Evolutionary conservation across 2,329 filamentous ascomycete species (phyloP), one percentile per base, ranked within the genome.

Genomic region (Botrytis medusae): DNA sequence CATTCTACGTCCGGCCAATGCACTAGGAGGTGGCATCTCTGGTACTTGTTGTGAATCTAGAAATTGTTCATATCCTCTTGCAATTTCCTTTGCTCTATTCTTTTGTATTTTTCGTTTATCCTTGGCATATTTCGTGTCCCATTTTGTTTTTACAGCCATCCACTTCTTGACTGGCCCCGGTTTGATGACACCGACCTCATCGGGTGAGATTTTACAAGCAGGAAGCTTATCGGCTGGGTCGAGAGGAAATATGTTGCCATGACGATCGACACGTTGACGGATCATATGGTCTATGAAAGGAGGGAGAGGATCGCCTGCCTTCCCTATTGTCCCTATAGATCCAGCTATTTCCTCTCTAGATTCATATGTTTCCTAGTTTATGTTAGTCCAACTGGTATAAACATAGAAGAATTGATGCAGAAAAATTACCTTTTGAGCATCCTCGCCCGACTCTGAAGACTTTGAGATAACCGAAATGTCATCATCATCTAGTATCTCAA

Each of bases 211-310:
- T 29, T 77, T 90, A 83, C 82, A 97, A 76, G 77, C 92, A 0
- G 88, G 86, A 0, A 97, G 85, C 5, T 93, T 88, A 0, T 86
- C 84, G 32, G 89, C 86, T 0, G 90, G 86, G 0, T 89, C 86
- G 8, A 99, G 85, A 0, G 89, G 87, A 74, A 91, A 90, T 34
- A 95, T 90, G 20, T 87, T 86, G 8, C 96, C 96, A 79, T 95
- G 90, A 2, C 92, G 87, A 74, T 93, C 92, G 32, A 98, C 91
- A 42, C 92, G 87, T 81, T 99, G 94, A 14, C 96, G 91, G 75
- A 99, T 95, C 95, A 98, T 98, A 81, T 97, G 91, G 74, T 92
- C 86, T 70, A 89, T 87, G 82, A 98, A 98, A 0, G 87, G 83
- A 0, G 94, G 95, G 0, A 98, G 83, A 6, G 93, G 88, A 78